Base-by-base conservation (phyloP, 2,329 filamentous ascomycete species). In the Epichloe aotearoae region DNA sequence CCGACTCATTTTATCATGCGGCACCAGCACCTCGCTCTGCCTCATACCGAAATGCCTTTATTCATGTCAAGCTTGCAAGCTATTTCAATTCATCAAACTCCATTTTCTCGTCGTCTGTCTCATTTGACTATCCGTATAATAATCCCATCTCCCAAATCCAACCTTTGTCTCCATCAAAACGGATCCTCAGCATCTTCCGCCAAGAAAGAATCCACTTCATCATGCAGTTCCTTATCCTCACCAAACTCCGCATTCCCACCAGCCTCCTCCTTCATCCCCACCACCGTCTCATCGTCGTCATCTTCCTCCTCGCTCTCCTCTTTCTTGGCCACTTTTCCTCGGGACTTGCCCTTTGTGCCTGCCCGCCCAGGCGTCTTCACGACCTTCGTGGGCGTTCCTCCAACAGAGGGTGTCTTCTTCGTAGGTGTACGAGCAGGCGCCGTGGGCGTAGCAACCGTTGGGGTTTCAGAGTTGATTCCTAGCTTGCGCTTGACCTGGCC, bases 401-500 rank as follows among this genome's bases (percentile, higher is more conserved):
- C 41, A 11, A 33, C 20, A 41, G 52, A 34, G 14, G 7, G 49
- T 17, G 34, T 38, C 34, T 49, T 65, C 54, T 62, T 66, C 54
- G 34, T 56, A 51, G 50, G 50, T 2, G 53, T 47, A 5, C 55
- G 56, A 39, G 40, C 12, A 3, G 49, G 11, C 10, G 53, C 40
- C 14, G 53, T 50, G 2, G 55, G 53, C 5, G 49, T 40, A 11
- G 41, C 33, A 6, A 17, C 34, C 5, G n/a, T 12, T 12, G 54
- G 40, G 2, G 55, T 44, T 5, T 65, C 63, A 52, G 59, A 60
- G 38, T 58, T 58, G 40, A 73, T 64, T 3, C 68, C 68, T 1
- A 72, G 62, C 61, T 75, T 74, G 44, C 65, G 63, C 60, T 72
- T 76, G 53, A 77, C 69, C 53, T 77, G 73, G 3, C 71, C 67